These are phyloP conservation scores for Verticillium isaacii DNA, from an alignment of 2,329 filamentous ascomycete genomes.

Conservation along the genomic window DNA sequence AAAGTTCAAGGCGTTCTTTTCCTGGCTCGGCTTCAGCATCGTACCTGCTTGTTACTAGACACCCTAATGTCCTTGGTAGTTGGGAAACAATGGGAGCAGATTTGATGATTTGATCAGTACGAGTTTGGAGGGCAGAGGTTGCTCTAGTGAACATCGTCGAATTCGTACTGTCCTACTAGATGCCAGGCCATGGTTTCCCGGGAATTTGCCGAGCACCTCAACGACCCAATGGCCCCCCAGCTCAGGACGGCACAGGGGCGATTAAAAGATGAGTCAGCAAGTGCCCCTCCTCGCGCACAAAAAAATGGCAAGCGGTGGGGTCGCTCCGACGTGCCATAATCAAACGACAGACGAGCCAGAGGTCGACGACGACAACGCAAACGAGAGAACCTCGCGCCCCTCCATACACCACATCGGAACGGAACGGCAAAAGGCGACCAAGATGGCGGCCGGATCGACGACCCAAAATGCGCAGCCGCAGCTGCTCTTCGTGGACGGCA, in stretches of 20 bases:
- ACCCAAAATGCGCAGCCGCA: conserved; percentile 46
- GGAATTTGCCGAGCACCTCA: background rate
- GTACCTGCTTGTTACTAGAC: background rate
- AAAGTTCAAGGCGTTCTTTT: background rate
- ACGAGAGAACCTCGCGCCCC: background rate
- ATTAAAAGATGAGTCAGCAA: background rate
- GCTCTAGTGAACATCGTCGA: no score
- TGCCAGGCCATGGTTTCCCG: background rate
- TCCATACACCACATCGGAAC: background rate
- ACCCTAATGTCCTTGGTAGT: background rate
- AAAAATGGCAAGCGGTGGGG: background rate
- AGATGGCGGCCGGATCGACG: conserved; percentile 22
- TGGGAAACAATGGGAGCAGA: background rate
- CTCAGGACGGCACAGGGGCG: background rate
- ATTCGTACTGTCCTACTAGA: no score
- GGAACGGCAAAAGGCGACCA: background rate
- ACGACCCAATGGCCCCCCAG: background rate
- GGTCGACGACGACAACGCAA: background rate
- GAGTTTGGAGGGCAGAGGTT: no score
- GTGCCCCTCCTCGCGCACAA: background rate
- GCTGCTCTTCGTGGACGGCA: conserved; percentile 79
- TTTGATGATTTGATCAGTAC: background rate
- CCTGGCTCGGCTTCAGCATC: background rate
- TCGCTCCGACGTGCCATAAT: background rate
- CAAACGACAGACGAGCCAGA: background rate